Percentiles rank a stretch among this genome's conserved stretches.
phyloP scores from a whole-genome alignment of 352 stramenopile genomes.

The Phytopythium cucurbitacearum region DNA sequence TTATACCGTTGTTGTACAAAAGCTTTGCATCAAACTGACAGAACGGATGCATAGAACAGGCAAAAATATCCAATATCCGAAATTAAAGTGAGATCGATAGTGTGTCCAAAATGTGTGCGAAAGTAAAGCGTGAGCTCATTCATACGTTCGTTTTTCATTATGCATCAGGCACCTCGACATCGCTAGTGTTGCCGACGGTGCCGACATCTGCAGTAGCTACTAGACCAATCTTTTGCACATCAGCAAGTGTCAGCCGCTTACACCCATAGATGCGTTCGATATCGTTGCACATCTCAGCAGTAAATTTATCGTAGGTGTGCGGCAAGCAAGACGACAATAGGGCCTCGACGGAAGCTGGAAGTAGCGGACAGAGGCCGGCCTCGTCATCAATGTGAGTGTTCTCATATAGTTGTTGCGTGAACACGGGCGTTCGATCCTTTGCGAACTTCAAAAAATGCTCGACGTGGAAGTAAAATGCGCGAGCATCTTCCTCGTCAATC shows the following conservation, averaged over 20 bases:
- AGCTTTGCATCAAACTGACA: no score
- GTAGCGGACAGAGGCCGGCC: neutral
- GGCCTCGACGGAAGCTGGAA: neutral
- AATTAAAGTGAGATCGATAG: no score
- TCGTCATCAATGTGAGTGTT: neutral
- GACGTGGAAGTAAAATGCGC: conserved; percentile 2
- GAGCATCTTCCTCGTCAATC: neutral
- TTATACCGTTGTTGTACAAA: no score
- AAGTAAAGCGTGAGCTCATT: no score
- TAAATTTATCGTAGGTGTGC: neutral
- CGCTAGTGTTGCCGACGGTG: no score
- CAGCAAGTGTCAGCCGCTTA: neutral
- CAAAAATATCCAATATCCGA: no score
- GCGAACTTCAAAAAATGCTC: conserved; percentile 1
- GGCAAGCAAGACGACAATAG: neutral
- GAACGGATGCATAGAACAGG: no score
- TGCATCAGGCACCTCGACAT: no score
- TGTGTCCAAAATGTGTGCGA: no score
- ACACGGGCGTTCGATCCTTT: neutral
- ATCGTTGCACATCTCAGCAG: neutral
- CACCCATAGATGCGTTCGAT: neutral
- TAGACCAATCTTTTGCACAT: neutral
- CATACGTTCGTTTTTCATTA: no score
- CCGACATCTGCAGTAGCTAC: neutral
- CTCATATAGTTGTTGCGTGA: neutral